phyloP scores from a whole-genome alignment of 306 rosid genomes.

The Pyrus betulifolia region DNA sequence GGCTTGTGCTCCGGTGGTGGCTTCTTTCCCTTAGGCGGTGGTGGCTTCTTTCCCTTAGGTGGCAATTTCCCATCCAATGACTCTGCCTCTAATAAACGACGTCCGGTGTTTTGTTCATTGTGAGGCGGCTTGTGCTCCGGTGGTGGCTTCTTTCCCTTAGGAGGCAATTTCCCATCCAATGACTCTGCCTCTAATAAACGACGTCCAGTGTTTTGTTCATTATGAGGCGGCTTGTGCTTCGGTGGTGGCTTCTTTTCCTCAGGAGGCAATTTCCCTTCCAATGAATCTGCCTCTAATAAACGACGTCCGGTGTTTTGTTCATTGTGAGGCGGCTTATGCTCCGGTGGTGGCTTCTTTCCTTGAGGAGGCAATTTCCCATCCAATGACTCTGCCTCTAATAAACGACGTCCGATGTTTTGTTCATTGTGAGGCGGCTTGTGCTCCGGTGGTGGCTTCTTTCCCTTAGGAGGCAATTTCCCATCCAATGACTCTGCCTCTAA shows the following conservation, averaged over 20 bases:
- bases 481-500: neutral
- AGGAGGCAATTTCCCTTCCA: neutral
- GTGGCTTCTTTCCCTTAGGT: neutral
- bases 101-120: neutral
- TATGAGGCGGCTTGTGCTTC: neutral
- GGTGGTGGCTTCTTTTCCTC: neutral
- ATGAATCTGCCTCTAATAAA: neutral
- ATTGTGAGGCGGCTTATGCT: neutral
- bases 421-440: neutral
- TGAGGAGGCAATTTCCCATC: neutral
- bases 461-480: neutral
- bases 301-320: neutral
- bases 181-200: neutral
- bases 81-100: neutral
- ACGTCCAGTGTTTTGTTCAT: neutral
- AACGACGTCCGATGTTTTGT: neutral
- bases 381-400: neutral
- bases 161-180: neutral
- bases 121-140: neutral
- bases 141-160: constrained; percentile 4
- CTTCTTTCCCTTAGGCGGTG: neutral
- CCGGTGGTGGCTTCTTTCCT: constrained; percentile 1
- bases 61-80: neutral
- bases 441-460: constrained; percentile 2
- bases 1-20: neutral